Evolutionary conservation across 257 asterid species (phyloP), one percentile per base, ranked within the genome.

Genomic region (Ligustrum vulgare): DNA sequence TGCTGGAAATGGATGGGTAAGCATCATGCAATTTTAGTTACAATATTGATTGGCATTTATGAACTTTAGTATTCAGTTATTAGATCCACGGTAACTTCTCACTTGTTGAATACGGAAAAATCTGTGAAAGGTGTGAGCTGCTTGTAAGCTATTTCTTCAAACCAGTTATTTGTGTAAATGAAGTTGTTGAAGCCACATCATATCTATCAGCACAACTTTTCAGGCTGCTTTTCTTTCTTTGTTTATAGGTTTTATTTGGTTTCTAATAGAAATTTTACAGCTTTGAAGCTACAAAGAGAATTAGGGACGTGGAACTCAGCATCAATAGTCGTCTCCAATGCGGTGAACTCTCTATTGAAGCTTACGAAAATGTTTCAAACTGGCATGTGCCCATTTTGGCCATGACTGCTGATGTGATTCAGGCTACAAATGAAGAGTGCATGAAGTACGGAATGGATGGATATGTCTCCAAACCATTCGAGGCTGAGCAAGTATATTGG

Each of bases 1-100:
- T 95, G 99, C 99, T 98, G 1, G 96, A 89, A 84, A 93, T 93
- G 96, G 97, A 95, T 28, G 99, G 99, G 99, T 92, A 85, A 84
- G 87, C 73, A 28, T 31, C 16, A 41, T 0, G 47, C 47, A 41
- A 41, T 41, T 41, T 41, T 41, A 41, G 47, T 10, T 11, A 10
- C 39, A 35, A 8, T 35, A 35, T 6, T 35, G 47, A 41, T 41
- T 41, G 47, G 4, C 1, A 41, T 11, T 41, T 41, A 9, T 10
- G 15, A 41, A 41, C 31, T 58, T 58, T 58, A 16, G 12, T 8
- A 58, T 22, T 58, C 8, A 58, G 15, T 51, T 51, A 51, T 51
- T 16, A 58, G 65, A 39, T 39, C 45, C 45, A 39, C 15, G 13
- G 45, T 39, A 39, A 9, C 4, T 39, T 39, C 47, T 41, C 47